These are phyloP conservation scores for Colletotrichum karsti DNA, from an alignment of 2,329 filamentous ascomycete species.

Conservation along the genomic window DNA sequence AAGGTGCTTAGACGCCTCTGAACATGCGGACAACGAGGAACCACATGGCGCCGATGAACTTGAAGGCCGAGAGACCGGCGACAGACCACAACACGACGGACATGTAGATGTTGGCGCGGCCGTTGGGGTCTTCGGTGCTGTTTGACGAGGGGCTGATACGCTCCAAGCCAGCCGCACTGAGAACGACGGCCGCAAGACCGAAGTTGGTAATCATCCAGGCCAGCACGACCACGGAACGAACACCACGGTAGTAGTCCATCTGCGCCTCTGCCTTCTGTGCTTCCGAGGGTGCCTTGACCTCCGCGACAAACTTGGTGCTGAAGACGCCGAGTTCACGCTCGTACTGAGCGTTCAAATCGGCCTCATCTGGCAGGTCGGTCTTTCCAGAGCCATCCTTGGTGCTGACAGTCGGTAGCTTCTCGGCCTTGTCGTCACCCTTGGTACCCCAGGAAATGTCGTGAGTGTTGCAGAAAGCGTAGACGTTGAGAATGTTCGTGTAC, in stretches of 20 bases:
- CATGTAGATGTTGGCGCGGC: slow-evolving; percentile 83
- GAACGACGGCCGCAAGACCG: slow-evolving; percentile 83
- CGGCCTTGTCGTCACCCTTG: slow-evolving; percentile 95
- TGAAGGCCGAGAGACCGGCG: slow-evolving; percentile 82
- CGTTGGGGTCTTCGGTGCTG: slow-evolving; percentile 51
- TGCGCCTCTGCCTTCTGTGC: slow-evolving; percentile 78
- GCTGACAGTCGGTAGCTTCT: slow-evolving; percentile 87
- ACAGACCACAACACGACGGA: slow-evolving; percentile 89
- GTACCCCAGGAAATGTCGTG: slow-evolving; percentile 99
- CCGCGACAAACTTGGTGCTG: slow-evolving; percentile 75
- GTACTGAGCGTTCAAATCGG: slow-evolving; percentile 94
- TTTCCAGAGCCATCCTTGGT: slow-evolving; percentile 91
- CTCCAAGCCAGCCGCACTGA: slow-evolving; percentile 86
- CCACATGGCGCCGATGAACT: slow-evolving; percentile 89
- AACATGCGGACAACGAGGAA: slow-evolving; percentile 92
- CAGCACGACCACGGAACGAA: slow-evolving; percentile 89
- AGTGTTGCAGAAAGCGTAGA: slow-evolving; percentile 98
- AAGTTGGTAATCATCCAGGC: slow-evolving; percentile 98
- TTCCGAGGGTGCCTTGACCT: slow-evolving; percentile 68
- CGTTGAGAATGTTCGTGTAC: slow-evolving; percentile 98
- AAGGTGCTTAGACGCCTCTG: slow-evolving; percentile 65
- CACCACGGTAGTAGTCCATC: slow-evolving; percentile 98
- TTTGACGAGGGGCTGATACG: slow-evolving; percentile 60
- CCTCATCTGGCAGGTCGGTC: slow-evolving; percentile 94
- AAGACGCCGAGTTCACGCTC: slow-evolving; percentile 84